phyloP scores from a whole-genome alignment of 2,329 filamentous ascomycete genomes.

The Diplodia corticola region DNA sequence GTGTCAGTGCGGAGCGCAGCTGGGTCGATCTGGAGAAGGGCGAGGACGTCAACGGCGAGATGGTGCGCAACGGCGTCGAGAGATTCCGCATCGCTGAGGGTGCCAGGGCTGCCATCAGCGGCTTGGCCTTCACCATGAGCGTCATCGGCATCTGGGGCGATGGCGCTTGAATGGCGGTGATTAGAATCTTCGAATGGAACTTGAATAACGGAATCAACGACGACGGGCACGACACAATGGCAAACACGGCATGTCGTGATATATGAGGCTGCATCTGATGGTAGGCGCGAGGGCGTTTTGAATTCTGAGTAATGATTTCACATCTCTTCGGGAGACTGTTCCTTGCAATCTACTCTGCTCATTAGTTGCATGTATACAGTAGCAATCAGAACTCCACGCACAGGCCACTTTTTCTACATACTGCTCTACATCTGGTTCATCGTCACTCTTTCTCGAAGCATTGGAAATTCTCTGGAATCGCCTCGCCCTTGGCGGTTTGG shows the following conservation, averaged over 20 bases:
- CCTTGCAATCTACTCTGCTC: constrained; percentile 9
- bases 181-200: background rate
- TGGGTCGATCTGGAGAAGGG: constrained; percentile 32
- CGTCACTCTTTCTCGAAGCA: background rate
- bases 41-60: constrained; percentile 51
- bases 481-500: no score
- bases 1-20: constrained; percentile 25
- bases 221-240: background rate
- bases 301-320: background rate
- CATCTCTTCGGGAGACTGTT: background rate
- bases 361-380: background rate
- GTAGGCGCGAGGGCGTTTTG: constrained; percentile 13
- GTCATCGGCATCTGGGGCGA: constrained; percentile 54
- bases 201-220: background rate
- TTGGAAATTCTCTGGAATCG: no score
- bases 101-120: constrained; percentile 44
- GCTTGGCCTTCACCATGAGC: constrained; percentile 48
- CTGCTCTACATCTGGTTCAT: no score
- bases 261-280: background rate
- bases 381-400: constrained; percentile 3
- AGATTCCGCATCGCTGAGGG: constrained; percentile 45
- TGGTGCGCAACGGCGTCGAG: constrained; percentile 49
- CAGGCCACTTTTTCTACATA: background rate
- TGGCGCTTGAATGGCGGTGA: constrained; percentile 31
- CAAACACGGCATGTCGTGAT: background rate